phyloP scores from a whole-genome alignment of 176 grass and related monocot genomes.

The Bothriochloa decipiens region DNA sequence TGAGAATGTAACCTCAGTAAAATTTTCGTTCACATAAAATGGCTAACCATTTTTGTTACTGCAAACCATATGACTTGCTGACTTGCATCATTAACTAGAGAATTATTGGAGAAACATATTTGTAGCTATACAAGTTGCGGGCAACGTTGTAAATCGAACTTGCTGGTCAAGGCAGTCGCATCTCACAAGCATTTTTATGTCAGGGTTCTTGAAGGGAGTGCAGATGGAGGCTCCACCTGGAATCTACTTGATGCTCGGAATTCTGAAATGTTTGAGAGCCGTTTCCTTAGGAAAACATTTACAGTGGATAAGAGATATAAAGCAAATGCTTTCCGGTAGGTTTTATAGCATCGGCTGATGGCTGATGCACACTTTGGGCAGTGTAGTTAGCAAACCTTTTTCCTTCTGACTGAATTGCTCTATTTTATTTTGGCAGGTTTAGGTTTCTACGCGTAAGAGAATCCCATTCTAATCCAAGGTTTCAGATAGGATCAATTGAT shows the following conservation, averaged over 20 bases:
- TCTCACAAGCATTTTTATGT: conserved; percentile 15
- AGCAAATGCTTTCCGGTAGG: conserved; percentile 75
- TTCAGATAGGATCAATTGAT: conserved; percentile 94
- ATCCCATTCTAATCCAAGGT: conserved; percentile 68
- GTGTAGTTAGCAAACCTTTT: not conserved
- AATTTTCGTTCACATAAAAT: conserved; percentile 7
- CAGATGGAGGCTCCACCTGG: conserved; percentile 75
- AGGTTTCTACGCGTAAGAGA: conserved; percentile 69
- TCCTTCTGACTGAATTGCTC: conserved; percentile 24
- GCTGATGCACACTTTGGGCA: not conserved
- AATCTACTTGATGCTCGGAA: conserved; percentile 58
- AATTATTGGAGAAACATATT: not conserved
- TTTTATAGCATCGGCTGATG: not conserved
- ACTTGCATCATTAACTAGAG: not conserved
- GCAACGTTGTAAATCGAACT: conserved; percentile 14
- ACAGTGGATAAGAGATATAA: conserved; percentile 44
- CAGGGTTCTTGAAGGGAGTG: conserved; percentile 87
- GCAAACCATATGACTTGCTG: not conserved
- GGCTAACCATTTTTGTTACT: not conserved
- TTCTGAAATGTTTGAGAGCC: conserved; percentile 65
- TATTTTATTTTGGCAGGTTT: conserved; percentile 57
- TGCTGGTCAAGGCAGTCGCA: not conserved
- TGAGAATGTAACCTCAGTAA: not conserved
- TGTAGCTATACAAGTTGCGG: not conserved
- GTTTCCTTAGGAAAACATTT: conserved; percentile 80